These are phyloP conservation scores for Durotheca rogersii DNA, from an alignment of 495 filamentous ascomycete species.

Conservation along the genomic window DNA sequence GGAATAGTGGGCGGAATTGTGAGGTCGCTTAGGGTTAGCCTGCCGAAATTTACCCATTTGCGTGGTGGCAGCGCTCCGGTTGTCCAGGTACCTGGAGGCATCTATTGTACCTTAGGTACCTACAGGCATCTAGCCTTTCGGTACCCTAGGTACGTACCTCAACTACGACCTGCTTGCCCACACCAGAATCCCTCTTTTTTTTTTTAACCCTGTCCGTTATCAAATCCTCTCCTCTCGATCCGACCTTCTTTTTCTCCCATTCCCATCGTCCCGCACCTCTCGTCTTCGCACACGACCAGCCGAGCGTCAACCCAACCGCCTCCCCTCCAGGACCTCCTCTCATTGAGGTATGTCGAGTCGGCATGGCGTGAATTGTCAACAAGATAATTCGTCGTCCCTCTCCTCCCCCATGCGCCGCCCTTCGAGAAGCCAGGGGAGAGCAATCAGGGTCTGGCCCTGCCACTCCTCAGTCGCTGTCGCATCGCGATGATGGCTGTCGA, in stretches of 20 bases:
- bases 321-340: conserved; percentile 28
- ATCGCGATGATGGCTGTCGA: conserved; percentile 15
- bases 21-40: conserved; percentile 37
- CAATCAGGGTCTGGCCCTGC: conserved; percentile 45
- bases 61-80: too few relatives aligned
- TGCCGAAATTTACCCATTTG: conserved; percentile 35
- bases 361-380: conserved; percentile 39
- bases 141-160: too few relatives aligned
- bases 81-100: too few relatives aligned
- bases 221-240: conserved; percentile 3
- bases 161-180: too few relatives aligned
- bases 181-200: too few relatives aligned
- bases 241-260: conserved; percentile 6
- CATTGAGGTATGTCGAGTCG: conserved; percentile 44
- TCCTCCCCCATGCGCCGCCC: conserved; percentile 39
- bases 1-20: too few relatives aligned
- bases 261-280: conserved; percentile 5
- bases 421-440: conserved; percentile 53
- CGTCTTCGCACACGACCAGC: conserved; percentile 12
- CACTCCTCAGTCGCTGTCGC: conserved; percentile 21
- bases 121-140: too few relatives aligned
- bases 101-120: too few relatives aligned
- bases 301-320: conserved; percentile 17
- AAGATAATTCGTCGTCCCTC: conserved; percentile 5
- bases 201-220: too few relatives aligned